A percentile compares a stretch with the other conserved stretches of the same genome.
Conservation (phyloP, 2,329 filamentous ascomycete species). For the Cercospora zeina region DNA sequence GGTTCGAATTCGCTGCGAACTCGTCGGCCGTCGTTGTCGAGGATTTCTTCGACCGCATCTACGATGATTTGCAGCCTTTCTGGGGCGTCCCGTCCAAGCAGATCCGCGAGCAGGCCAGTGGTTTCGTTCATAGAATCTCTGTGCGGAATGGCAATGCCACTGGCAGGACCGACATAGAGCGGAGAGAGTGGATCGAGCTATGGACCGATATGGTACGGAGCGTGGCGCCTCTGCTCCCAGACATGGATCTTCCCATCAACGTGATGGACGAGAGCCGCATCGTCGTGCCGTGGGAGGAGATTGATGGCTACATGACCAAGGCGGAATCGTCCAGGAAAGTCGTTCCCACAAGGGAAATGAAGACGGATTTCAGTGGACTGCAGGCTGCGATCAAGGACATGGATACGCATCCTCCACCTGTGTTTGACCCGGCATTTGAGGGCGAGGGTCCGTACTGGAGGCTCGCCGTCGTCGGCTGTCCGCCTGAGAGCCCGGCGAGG, state of each 20-base stretch:
- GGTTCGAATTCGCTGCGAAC: constrained; percentile 49
- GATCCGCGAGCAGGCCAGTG: constrained; percentile 46
- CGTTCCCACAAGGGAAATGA: constrained; percentile 36
- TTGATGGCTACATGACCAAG: constrained; percentile 43
- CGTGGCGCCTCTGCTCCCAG: constrained; percentile 45
- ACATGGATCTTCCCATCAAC: constrained; percentile 52
- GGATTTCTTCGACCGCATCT: constrained; percentile 55
- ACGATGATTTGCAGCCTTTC: constrained; percentile 52
- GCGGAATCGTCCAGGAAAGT: constrained; percentile 38
- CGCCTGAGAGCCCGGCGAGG: constrained; percentile 43
- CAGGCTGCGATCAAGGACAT: constrained; percentile 33
- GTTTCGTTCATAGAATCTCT: constrained; percentile 43
- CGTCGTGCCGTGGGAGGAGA: constrained; percentile 51
- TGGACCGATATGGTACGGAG: constrained; percentile 47
- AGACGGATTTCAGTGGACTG: constrained; percentile 36
- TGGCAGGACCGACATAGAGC: constrained; percentile 33
- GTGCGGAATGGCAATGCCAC: constrained; percentile 46
- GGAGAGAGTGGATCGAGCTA: constrained; percentile 44
- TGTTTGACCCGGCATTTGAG: constrained; percentile 40
- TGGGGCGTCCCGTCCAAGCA: constrained; percentile 49
- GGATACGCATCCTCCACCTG: constrained; percentile 32
- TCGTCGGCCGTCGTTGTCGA: constrained; percentile 50
- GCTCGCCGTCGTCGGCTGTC: constrained; percentile 46
- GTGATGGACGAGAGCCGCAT: constrained; percentile 53
- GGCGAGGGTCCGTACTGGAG: constrained; percentile 46